These are phyloP conservation scores for Bruguiera gymnorhiza DNA, from an alignment of 345 rosid genomes.

Conservation along the genomic window DNA sequence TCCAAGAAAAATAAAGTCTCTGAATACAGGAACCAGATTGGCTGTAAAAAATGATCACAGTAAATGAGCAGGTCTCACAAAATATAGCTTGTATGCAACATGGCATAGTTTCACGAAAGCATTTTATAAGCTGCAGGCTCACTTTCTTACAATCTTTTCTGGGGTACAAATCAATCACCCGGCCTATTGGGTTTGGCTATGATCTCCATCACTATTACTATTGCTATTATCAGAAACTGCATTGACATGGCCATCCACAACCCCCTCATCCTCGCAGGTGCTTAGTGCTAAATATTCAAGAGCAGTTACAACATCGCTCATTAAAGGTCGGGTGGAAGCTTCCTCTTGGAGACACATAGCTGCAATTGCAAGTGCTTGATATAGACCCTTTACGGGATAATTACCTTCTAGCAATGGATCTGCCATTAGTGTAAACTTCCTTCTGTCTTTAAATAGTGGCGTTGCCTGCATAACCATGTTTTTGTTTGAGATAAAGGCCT, in stretches of 20 bases:
- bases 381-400: conserved; percentile 53
- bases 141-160: too few relatives aligned
- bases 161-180: background rate
- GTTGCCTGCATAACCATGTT: conserved; percentile 46
- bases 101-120: too few relatives aligned
- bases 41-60: too few relatives aligned
- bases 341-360: conserved; percentile 89
- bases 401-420: conserved; percentile 65
- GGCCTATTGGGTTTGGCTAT: background rate
- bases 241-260: conserved; percentile 7
- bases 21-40: too few relatives aligned
- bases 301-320: conserved; percentile 80
- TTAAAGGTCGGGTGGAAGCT: conserved; percentile 54
- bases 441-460: conserved; percentile 63
- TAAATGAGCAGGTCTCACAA: too few relatives aligned
- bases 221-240: conserved; percentile 4
- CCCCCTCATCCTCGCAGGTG: conserved; percentile 24
- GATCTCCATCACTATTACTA: background rate
- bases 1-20: too few relatives aligned
- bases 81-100: too few relatives aligned
- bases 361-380: conserved; percentile 80
- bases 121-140: too few relatives aligned
- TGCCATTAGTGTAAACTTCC: conserved; percentile 57
- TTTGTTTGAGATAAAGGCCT: background rate
- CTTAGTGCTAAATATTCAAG: conserved; percentile 51